These are phyloP conservation scores for Aspergillus thermomutatus DNA, from an alignment of 2,329 filamentous ascomycete genomes.

Conservation along the genomic window DNA sequence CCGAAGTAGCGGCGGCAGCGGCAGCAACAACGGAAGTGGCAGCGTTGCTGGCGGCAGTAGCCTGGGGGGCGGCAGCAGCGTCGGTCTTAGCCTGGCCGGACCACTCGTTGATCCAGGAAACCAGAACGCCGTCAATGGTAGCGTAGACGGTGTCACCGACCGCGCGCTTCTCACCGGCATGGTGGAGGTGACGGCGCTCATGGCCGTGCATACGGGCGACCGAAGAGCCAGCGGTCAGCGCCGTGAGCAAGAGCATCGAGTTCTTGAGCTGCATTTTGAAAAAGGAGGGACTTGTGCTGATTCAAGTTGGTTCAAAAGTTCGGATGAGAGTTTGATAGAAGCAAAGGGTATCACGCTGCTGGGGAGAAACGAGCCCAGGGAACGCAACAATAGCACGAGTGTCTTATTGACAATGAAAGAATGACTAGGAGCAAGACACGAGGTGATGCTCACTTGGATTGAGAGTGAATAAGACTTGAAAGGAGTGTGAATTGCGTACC, in stretches of 20 bases:
- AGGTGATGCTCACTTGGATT: constrained; percentile 7
- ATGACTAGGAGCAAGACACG: constrained; percentile 6
- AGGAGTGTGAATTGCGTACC: constrained; percentile 14
- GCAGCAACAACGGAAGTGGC: constrained; percentile 7
- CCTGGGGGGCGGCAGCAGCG: constrained; percentile 11
- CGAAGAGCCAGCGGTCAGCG: constrained; percentile 35
- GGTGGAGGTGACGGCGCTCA: constrained; percentile 36
- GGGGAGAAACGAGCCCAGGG: constrained; percentile 4
- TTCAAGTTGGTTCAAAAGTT: neutral
- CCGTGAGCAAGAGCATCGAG: constrained; percentile 33
- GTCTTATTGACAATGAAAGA: constrained; percentile 15
- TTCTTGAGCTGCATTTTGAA: constrained; percentile 39
- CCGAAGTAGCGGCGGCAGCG: constrained; percentile 11
- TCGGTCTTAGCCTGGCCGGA: constrained; percentile 21
- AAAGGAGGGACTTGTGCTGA: neutral
- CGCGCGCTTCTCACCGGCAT: constrained; percentile 25
- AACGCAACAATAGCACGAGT: constrained; percentile 6
- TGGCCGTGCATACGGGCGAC: constrained; percentile 38
- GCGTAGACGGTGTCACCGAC: constrained; percentile 32
- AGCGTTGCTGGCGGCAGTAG: constrained; percentile 14
- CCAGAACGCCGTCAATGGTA: constrained; percentile 31
- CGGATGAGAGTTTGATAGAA: neutral
- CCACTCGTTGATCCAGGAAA: constrained; percentile 37
- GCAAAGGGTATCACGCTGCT: constrained; percentile 6
- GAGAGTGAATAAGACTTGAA: constrained; percentile 8